These are phyloP conservation scores for Trichoderma koningiopsis DNA, from an alignment of 2,329 filamentous ascomycete species.

Conservation along the genomic window DNA sequence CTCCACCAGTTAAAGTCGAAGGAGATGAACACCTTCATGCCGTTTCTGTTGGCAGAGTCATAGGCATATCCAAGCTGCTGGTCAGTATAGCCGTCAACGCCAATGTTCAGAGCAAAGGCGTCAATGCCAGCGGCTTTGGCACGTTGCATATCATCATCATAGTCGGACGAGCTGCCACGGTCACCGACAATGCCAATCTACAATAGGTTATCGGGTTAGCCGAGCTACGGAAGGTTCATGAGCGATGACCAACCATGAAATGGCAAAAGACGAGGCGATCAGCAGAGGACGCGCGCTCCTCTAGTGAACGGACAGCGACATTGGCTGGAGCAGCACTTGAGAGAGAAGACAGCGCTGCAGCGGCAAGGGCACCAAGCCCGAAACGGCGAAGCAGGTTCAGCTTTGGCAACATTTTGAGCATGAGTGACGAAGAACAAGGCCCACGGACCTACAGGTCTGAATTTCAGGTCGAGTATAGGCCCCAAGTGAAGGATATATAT, in stretches of 20 bases:
- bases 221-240: background rate
- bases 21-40: slow-evolving; percentile 58
- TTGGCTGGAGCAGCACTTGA: slow-evolving; percentile 22
- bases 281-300: slow-evolving; percentile 1
- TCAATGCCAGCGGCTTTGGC: slow-evolving; percentile 49
- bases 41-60: slow-evolving; percentile 47
- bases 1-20: slow-evolving; percentile 58
- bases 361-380: slow-evolving; percentile 27
- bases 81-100: slow-evolving; percentile 46
- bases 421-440: background rate
- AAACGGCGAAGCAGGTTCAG: slow-evolving; percentile 27
- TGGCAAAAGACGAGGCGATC: slow-evolving; percentile 43
- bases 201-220: background rate
- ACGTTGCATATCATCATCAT: slow-evolving; percentile 50
- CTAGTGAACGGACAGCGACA: slow-evolving; percentile 16
- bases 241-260: slow-evolving; percentile 41
- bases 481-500: background rate
- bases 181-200: slow-evolving; percentile 39
- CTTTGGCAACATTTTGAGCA: slow-evolving; percentile 6
- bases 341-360: slow-evolving; percentile 25
- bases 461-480: too few species aligned
- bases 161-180: slow-evolving; percentile 46
- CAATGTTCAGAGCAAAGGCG: slow-evolving; percentile 54
- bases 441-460: background rate
- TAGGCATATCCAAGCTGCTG: slow-evolving; percentile 52